These are phyloP conservation scores for Ogataea philodendri DNA, from an alignment of 805 yeast species.

Conservation along the genomic window DNA sequence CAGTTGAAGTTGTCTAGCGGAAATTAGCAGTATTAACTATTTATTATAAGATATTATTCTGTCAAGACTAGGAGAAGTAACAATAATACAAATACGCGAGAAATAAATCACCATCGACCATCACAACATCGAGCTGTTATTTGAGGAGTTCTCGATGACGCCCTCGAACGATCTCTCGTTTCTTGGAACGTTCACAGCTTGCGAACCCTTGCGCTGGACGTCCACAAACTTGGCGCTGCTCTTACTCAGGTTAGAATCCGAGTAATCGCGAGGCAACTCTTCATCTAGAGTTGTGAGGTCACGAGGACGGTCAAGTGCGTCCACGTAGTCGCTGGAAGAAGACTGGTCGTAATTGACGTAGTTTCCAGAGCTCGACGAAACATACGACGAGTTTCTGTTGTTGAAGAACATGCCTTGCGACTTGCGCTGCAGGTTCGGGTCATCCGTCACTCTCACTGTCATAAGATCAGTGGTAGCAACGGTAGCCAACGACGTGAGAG, in stretches of 20 bases:
- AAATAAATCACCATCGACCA: conserved; percentile 7
- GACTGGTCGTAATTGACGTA: conserved; percentile 13
- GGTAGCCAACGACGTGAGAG: conserved; percentile 73
- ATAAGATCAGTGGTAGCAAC: conserved; percentile 82
- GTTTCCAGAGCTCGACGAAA: conserved; percentile 19
- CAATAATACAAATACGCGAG: conserved; percentile 8
- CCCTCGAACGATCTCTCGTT: conserved; percentile 23
- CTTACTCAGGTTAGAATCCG: conserved; percentile 14
- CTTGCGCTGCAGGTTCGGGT: conserved; percentile 41
- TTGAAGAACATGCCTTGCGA: conserved; percentile 32
- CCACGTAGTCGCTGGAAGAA: conserved; percentile 18
- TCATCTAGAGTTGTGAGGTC: conserved; percentile 16
- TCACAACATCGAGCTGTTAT: conserved; percentile 15
- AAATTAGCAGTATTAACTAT: conserved; percentile 3
- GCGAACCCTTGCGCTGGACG: conserved; percentile 44
- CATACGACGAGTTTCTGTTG: conserved; percentile 29
- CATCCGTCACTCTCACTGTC: conserved; percentile 74
- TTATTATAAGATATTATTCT: conserved; percentile 5
- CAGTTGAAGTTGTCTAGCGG: conserved; percentile 37
- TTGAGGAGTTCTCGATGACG: conserved; percentile 22
- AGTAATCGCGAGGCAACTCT: conserved; percentile 15
- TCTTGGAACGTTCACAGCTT: conserved; percentile 36
- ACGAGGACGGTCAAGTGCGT: conserved; percentile 10
- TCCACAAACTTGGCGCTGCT: conserved; percentile 45
- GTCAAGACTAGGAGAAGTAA: not conserved